These are phyloP conservation scores for Salix viminalis DNA, from an alignment of 345 rosid species.

Conservation along the genomic window DNA sequence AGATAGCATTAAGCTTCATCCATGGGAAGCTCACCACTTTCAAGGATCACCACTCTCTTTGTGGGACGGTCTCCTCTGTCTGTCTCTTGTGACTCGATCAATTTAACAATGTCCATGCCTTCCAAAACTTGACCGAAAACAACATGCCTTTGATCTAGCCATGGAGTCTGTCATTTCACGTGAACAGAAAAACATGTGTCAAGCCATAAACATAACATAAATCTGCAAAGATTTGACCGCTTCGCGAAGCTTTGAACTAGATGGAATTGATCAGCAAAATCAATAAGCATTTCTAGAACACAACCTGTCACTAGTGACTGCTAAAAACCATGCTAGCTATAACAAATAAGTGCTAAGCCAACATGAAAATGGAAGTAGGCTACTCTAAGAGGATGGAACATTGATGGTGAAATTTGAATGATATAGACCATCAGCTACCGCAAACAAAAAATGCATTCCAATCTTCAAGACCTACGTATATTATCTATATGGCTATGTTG, in stretches of 20 bases:
- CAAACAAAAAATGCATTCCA: background rate
- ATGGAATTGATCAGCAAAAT: background rate
- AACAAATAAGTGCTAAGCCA: background rate
- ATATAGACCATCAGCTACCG: background rate
- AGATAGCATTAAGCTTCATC: conserved; percentile 37
- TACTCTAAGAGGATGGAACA: background rate
- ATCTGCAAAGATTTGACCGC: background rate
- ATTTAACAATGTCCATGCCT: conserved; percentile 84
- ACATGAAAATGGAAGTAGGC: background rate
- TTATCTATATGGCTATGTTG: background rate
- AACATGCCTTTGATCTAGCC: conserved; percentile 94
- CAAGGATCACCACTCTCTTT: conserved; percentile 77
- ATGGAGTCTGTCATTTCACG: conserved; percentile 67
- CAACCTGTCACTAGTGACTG: background rate
- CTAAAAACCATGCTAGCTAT: background rate
- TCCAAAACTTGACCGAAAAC: conserved; percentile 95
- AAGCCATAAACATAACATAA: background rate
- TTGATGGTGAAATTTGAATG: background rate
- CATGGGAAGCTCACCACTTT: conserved; percentile 86
- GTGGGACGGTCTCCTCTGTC: conserved; percentile 95
- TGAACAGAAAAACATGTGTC: background rate
- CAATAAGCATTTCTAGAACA: background rate
- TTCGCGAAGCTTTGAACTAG: background rate
- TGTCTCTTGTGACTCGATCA: conserved; percentile 75
- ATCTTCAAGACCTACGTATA: background rate